Evolutionary conservation across 352 stramenopile genomes (phyloP), one percentile per base, ranked within the genome.

Genomic region (Phytophthora uliginosa): DNA sequence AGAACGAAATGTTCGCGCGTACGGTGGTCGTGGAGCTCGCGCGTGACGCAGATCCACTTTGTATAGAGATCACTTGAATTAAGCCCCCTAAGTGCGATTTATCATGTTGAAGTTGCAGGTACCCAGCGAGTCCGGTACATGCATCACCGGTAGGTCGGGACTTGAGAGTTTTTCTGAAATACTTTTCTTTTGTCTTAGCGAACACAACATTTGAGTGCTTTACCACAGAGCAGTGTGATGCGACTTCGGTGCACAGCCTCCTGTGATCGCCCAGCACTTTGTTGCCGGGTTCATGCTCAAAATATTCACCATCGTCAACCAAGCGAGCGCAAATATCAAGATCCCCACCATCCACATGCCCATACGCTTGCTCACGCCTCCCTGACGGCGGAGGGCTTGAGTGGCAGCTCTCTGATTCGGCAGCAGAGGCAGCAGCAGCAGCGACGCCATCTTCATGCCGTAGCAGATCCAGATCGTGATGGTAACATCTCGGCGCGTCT

Each of bases 401-500:
- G 81, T 88, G 60, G 85, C 75, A 1, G 54, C 58, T 59, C 87
- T 87, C 51, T 91, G 84, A 0, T 71, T 73, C 58, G 84, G 84
- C 24, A 91, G 64, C 66, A 90, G 59, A 58, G 74, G 76, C 20
- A 91, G 53, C 52, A 86, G 86, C 8, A 61, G 66, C 42, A 92
- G 55, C 56, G 84, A 88, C 6, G 85, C 20, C 13, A 90, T 48
- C 73, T 92, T 92, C 73, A 82, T 82, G 18, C 59, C 55, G 74
- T 89, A 90, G 61, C 77, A 85, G 20, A 90, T 85, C 56, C 77
- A 81, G 58, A 88, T 86, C 10, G 78, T 90, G 54, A 88, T 84
- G 15, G 83, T 90, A 17, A 90, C 77, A 22, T 92, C 82, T 50
- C 77, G 76, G n/a, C 84, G 84, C 33, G 85, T 71, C 5, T 78